phyloP scores from a whole-genome alignment of 1,284 basidiomycete genomes.

The Austropuccinia psidii region DNA sequence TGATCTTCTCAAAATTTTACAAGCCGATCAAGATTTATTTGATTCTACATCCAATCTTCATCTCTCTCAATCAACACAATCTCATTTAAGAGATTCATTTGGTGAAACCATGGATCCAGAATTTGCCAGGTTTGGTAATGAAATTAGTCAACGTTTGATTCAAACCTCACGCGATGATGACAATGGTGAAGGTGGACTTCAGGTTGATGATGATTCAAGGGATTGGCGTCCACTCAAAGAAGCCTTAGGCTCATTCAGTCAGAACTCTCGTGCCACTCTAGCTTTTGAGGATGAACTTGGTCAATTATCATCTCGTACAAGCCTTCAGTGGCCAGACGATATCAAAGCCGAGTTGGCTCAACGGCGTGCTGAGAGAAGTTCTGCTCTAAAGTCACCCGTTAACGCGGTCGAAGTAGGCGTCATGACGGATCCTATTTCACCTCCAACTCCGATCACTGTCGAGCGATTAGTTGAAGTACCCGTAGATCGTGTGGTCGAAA shows the following conservation, averaged over 20 bases:
- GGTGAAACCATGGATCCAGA: conserved; percentile 24
- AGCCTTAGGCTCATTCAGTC: background rate
- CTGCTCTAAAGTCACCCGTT: background rate
- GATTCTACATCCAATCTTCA: background rate
- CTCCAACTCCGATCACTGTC: background rate
- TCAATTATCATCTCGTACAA: background rate
- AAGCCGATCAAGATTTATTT: background rate
- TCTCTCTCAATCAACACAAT: background rate
- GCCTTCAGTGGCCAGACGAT: conserved; percentile 1
- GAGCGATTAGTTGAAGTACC: conserved; percentile 39
- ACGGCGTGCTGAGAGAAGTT: background rate
- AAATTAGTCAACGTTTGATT: background rate
- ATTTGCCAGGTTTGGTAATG: conserved; percentile 10
- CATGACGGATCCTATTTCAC: conserved; percentile 1
- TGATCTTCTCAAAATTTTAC: background rate
- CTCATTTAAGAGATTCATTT: conserved; percentile 2
- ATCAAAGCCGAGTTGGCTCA: background rate
- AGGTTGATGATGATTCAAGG: background rate
- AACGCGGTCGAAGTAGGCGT: background rate
- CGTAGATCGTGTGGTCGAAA: conserved; percentile 40
- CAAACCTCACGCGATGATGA: conserved; percentile 1
- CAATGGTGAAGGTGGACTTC: background rate
- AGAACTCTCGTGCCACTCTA: background rate
- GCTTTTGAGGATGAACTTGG: background rate
- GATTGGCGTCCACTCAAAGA: conserved; percentile 31